These are phyloP conservation scores for Aspergillus carbonarius DNA, from an alignment of 2,329 filamentous ascomycete species.

Conservation along the genomic window DNA sequence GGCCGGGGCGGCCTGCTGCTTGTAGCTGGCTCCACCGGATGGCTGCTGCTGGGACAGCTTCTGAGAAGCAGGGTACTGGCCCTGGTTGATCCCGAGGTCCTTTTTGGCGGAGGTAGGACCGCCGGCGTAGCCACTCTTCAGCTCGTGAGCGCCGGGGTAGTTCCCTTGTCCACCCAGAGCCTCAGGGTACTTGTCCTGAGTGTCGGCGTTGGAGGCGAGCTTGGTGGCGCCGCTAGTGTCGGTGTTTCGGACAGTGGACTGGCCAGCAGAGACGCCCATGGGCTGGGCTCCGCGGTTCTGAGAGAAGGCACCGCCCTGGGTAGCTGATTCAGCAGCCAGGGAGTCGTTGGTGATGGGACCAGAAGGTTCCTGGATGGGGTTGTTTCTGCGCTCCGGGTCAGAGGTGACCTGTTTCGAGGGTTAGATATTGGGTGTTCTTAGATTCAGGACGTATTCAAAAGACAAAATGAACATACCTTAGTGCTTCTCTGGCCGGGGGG, in stretches of 20 bases:
- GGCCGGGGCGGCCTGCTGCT: slow-evolving; percentile 11
- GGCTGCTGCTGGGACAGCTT: slow-evolving; percentile 3
- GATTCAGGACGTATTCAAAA: background rate
- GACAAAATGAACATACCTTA: slow-evolving; percentile 32
- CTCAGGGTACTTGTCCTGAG: slow-evolving; percentile 45
- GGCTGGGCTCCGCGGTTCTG: slow-evolving; percentile 57
- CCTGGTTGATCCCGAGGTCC: slow-evolving; percentile 26
- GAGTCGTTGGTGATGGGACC: slow-evolving; percentile 68
- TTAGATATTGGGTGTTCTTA: background rate
- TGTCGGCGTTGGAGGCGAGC: slow-evolving; percentile 48
- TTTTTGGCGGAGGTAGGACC: slow-evolving; percentile 34
- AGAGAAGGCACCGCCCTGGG: slow-evolving; percentile 59
- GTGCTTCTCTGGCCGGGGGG: slow-evolving; percentile 32
- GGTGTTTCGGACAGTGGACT: slow-evolving; percentile 57
- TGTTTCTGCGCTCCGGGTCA: slow-evolving; percentile 49
- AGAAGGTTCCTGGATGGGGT: slow-evolving; percentile 60
- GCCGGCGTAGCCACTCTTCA: slow-evolving; percentile 36
- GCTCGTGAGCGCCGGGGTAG: slow-evolving; percentile 38
- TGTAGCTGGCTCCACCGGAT: background rate
- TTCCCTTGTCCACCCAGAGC: slow-evolving; percentile 39
- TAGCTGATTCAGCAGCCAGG: slow-evolving; percentile 71
- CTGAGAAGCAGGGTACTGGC: slow-evolving; percentile 22
- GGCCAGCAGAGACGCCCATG: slow-evolving; percentile 50
- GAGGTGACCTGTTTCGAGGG: slow-evolving; percentile 36
- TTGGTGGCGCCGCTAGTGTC: slow-evolving; percentile 54